Evolutionary conservation across 192 early-diverging fungal species (phyloP), one percentile per base, ranked within the genome.

Genomic region (Phlyctochytrium bullatum): DNA sequence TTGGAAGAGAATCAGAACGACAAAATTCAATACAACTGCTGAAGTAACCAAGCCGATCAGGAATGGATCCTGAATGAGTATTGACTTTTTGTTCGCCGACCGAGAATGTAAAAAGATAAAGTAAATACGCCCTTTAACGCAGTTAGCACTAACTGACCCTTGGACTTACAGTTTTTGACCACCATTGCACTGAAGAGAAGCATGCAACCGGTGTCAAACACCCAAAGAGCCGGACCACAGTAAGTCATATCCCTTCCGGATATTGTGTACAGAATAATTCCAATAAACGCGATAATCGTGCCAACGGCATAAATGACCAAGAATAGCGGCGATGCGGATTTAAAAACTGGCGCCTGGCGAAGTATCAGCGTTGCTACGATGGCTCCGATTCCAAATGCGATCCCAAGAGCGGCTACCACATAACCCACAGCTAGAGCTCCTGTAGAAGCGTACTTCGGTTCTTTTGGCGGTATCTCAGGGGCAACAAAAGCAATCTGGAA

Each of bases 141-240:
- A n/a, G n/a, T n/a, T n/a, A n/a, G n/a, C n/a, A n/a, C n/a, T n/a
- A n/a, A n/a, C n/a, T n/a, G n/a, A n/a, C n/a, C n/a, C n/a, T 47
- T 20, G 20, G 40, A 40, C 62, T 36, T 24, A 66, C 62, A 27
- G 36, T 68, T 68, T 27, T 68, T 68, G 1, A 68, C 25, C 33
- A 61, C 17, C 12, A 68, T 68, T 20, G 62, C 29, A n/a, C 59
- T 52, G 32, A 61, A 61, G 24, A 68, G n/a, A 6, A 64, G n/a
- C 2, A 47, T 17, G 47, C 27, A 66, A 32, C 67, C 67, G 20
- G 27, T 35, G 1, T 27, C 29, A 23, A 68, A 67, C 24, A 65
- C 23, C 28, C 29, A 68, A 40, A 68, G 34, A 25, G 62, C 35
- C 12, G 61, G 59, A 30, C 36, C 56, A 47, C 67, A 68, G 20